Conservation (phyloP, 495 filamentous ascomycete genomes). For the Hypoxylon intermedium region DNA sequence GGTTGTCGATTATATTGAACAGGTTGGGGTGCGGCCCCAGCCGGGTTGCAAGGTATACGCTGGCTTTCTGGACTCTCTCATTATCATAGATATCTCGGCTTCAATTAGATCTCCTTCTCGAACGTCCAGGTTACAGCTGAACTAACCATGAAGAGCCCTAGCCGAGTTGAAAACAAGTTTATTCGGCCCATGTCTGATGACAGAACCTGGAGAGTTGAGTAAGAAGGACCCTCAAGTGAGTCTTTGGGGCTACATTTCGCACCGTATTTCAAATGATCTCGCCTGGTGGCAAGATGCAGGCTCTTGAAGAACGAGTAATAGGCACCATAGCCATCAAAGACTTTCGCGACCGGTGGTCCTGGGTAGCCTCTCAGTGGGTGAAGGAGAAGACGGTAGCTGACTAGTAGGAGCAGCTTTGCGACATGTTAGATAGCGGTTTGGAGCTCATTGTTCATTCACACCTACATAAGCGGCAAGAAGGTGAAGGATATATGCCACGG, state of each 20-base stretch:
- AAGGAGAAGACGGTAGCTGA: slow-evolving; percentile 36
- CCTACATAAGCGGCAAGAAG: no score
- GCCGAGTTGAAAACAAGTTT: slow-evolving; percentile 29
- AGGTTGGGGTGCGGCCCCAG: no score
- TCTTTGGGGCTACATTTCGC: neutral
- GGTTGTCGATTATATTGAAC: neutral
- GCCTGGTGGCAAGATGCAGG: slow-evolving; percentile 51
- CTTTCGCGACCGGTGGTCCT: slow-evolving; percentile 53
- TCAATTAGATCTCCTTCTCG: no score
- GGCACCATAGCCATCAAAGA: slow-evolving; percentile 47
- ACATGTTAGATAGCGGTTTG: no score
- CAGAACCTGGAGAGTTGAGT: slow-evolving; percentile 3
- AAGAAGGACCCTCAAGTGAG: neutral
- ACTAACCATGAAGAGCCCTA: neutral
- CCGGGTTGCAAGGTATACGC: no score
- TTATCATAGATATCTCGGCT: no score
- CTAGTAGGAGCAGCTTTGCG: slow-evolving; percentile 8
- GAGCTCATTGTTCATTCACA: no score
- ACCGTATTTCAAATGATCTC: slow-evolving; percentile 50
- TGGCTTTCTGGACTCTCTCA: no score
- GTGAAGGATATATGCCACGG: no score
- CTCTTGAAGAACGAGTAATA: slow-evolving; percentile 51
- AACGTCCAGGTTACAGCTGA: no score
- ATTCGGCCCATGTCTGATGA: slow-evolving; percentile 33
- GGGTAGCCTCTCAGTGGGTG: slow-evolving; percentile 49